Base-by-base conservation (phyloP, 257 asterid species). In the Penstemon davidsonii region DNA sequence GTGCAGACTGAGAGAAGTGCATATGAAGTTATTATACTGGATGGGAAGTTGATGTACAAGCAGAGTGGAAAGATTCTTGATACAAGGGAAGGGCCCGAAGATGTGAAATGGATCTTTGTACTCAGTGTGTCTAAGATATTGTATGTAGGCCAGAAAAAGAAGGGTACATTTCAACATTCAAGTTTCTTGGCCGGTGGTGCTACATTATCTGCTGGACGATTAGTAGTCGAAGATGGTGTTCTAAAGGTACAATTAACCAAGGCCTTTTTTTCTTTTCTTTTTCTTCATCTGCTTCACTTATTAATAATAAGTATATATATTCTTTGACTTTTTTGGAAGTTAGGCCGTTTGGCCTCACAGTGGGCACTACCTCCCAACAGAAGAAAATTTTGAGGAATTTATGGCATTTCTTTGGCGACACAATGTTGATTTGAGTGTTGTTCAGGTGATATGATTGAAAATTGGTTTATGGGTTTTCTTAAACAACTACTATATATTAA, bases 301-400 rank as follows among this genome's bases (percentile, higher is more conserved):
- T 7, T 10, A 51, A 7, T 52, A 19, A 19, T 38, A 52, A 37
- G 47, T 43, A 33, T 43, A 12, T n/a, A 12, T 41, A 12, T n/a
- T 0, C 42, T 46, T 58, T 15, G 0, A 42, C 37, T 4, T 46
- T 41, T 18, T 3, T 51, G 69, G 54, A 57, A 52, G 40, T 41
- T 54, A 88, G 98, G 95, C 97, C 2, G 90, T 92, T 60, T 92
- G 97, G 97, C 96, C 98, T 68, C 91, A 92, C 87, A 92, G 98
- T 39, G 98, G 98, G 3, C 97, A 92, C 78, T 92, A 92, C 70
- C 97, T 86, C 75, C 98, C 98, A 13, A 92, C 96, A 0, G 92
- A 83, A 80, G 96, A 92, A 75, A 90, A 90, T 73, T 88, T 92
- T 15, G 88, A 88, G 78, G 97, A 86, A 72, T 82, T 92, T 56